Evolutionary conservation across 1,139 yeast species (phyloP), one percentile per base, ranked within the genome.

Genomic region (Magnusiomyces fungicola): DNA sequence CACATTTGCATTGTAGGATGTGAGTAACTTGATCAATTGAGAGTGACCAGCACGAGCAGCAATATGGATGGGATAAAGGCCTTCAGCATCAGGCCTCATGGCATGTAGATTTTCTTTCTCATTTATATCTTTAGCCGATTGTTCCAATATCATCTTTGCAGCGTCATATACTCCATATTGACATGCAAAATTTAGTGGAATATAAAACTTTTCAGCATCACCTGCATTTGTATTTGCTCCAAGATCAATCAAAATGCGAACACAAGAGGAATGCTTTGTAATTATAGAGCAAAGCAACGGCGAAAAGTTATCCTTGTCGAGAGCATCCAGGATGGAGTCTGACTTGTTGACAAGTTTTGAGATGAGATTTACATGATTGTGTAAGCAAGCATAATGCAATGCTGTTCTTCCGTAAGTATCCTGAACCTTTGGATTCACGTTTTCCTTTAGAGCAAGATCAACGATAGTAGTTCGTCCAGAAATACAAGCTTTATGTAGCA

Each of bases 121-220:
- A n/a, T n/a, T n/a, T 18, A 34, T 18, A 9, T 21, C 23, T 18
- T 34, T 21, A 6, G 16, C 19, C 62, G 63, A 53, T 61, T 67
- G 53, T 27, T 67, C 67, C 37, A 81, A 68, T 22, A 89, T 69
- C 53, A 80, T 71, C 57, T 83, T 78, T 22, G 88, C 83, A 2
- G 88, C 83, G 51, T 78, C 79, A 56, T 75, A 78, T 57, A 86
- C 81, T 7, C 97, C 97, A 54, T 79, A 78, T 60, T 85, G 84
- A 65, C 98, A 92, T 1, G 97, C 97, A 62, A 85, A 80, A 60
- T 87, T 88, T 39, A 92, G 72, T 0, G 98, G 97, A 43, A 88
- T 75, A 61, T 89, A 88, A 50, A 66, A 72, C 48, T 67, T 63
- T 51, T 68, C 74, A 3, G 69, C 57, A 34, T 68, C 65, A 34